Evolutionary conservation across 176 grass and related monocot species (phyloP).

Genomic region (Thinopyrum elongatum): DNA sequence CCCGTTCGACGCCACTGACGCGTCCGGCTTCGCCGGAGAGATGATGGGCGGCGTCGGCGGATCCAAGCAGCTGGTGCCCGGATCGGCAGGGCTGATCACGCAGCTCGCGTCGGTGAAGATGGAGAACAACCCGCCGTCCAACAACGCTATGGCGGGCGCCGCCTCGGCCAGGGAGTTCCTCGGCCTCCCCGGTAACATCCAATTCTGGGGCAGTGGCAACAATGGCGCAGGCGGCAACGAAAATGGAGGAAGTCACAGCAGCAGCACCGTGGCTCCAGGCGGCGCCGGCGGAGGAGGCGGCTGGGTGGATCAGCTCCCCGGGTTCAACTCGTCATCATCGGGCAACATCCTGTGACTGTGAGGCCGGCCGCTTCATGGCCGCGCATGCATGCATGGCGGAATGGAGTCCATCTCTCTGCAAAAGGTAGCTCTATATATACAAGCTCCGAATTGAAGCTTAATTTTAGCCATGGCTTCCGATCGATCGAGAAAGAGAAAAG

Average conservation of each 20-base stretch:
- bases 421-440: conserved; percentile 45
- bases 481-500: conserved; percentile 24
- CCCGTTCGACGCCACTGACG: conserved; percentile 44
- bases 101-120: conserved; percentile 79
- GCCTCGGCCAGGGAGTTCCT: conserved; percentile 60
- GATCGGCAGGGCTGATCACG: conserved; percentile 50
- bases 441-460: conserved; percentile 70
- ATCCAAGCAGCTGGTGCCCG: conserved; percentile 48
- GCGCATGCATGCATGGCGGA: conserved; percentile 4
- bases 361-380: neutral
- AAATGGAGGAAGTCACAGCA: neutral
- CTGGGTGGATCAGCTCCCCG: conserved; percentile 54
- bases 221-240: conserved; percentile 10
- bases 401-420: neutral
- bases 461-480: conserved; percentile 75
- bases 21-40: conserved; percentile 34
- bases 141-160: conserved; percentile 27
- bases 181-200: conserved; percentile 53
- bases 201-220: conserved; percentile 54
- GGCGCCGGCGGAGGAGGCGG: neutral
- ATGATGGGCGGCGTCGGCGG: conserved; percentile 21
- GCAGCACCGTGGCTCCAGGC: neutral
- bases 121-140: conserved; percentile 57
- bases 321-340: conserved; percentile 71
- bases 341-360: conserved; percentile 63